Evolutionary conservation across 2,329 filamentous ascomycete genomes (phyloP).

Genomic region (Rhynchosporium secalis): DNA sequence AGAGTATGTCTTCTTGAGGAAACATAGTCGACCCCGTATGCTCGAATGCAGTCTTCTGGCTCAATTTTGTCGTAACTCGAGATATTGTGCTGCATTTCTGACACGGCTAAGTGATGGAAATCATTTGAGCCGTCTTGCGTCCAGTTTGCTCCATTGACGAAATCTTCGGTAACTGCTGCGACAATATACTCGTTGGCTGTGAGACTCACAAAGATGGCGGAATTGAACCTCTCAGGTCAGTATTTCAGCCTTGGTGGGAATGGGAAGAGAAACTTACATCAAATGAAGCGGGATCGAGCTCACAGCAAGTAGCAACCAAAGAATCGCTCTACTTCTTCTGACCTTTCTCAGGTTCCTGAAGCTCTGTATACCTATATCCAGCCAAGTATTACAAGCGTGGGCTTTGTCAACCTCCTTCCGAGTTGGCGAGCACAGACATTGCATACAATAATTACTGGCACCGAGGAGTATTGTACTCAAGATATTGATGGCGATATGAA

Average conservation of each 20-base stretch:
- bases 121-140: slow-evolving; percentile 16
- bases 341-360: slow-evolving; percentile 41
- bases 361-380: slow-evolving; percentile 48
- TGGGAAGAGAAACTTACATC: slow-evolving; percentile 20
- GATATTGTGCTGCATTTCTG: slow-evolving; percentile 25
- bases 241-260: background rate
- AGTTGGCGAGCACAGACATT: slow-evolving; percentile 51
- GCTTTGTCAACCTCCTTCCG: slow-evolving; percentile 50
- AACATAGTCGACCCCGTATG: slow-evolving; percentile 26
- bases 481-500: slow-evolving; percentile 51
- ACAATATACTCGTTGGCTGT: slow-evolving; percentile 29
- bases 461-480: slow-evolving; percentile 48
- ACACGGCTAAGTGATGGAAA: slow-evolving; percentile 18
- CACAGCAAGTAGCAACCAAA: slow-evolving; percentile 28
- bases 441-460: slow-evolving; percentile 54
- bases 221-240: slow-evolving; percentile 26
- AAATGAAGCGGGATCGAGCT: slow-evolving; percentile 33
- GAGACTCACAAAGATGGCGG: slow-evolving; percentile 28
- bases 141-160: slow-evolving; percentile 26
- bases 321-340: slow-evolving; percentile 15
- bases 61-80: slow-evolving; percentile 23
- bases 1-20: slow-evolving; percentile 23
- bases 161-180: slow-evolving; percentile 24
- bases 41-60: slow-evolving; percentile 20
- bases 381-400: slow-evolving; percentile 44